Evolutionary conservation across 2,329 filamentous ascomycete species (phyloP), one percentile per base, ranked within the genome.

Genomic region (Colletotrichum liriopes): DNA sequence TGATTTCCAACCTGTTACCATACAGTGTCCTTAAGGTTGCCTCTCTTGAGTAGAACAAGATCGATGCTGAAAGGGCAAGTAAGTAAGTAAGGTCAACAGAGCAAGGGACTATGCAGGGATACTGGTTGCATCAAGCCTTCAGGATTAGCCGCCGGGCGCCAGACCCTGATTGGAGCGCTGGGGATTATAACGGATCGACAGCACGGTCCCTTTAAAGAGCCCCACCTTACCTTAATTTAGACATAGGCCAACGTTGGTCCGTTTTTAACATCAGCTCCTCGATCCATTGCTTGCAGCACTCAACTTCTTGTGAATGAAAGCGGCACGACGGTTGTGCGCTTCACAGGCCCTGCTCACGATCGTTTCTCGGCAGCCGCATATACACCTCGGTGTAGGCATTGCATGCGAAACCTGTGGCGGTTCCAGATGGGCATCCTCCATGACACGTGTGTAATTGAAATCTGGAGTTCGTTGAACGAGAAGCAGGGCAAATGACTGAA

Each of bases 91-190:
- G 23, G 41, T 52, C 32, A 20, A 45, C 32, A 16, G 58, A 16
- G 58, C 11, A n/a, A 35, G 26, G 12, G 26, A 18, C 12, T 7
- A 32, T 51, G 14, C 43, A 62, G 59, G 29, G 43, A 51, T 37
- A 29, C 35, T 16, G 3, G 56, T 37, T 45, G 39, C 16, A 61
- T 32, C 43, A n/a, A 47, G 43, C 43, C 39, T 4, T 43, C 16
- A 67, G 58, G 69, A 69, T 72, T 72, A 72, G 65, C 58, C 69
- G 69, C 69, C 65, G 37, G 39, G 52, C 18, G n/a, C 0, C 5
- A 29, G 39, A 9, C 1, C 26, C 26, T 59, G 29, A 64, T 72
- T 72, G 65, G 69, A 43, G 41, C 41, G 43, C 58, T 23, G 37
- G 20, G 26, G 5, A 5, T 5, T 37, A n/a, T 14, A 45, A 20